Base-by-base conservation (phyloP, 139 green algal genomes). In the Chlorella sp. region DNA sequence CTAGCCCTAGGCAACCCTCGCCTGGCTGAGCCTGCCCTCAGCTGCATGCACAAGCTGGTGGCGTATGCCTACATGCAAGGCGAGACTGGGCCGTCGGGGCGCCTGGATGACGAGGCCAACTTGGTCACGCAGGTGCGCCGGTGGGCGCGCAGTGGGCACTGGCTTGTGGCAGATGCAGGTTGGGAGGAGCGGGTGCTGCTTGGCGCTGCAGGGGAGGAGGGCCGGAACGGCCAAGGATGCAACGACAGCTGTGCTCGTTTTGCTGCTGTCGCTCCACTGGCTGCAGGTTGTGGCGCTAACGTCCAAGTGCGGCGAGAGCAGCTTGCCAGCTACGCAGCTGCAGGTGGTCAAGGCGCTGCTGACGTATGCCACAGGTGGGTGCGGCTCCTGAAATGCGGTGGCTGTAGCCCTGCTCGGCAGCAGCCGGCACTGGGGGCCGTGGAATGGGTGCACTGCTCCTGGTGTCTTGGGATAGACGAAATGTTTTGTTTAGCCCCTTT, bases 11-110 rank as follows among this genome's bases (percentile, higher is more conserved):
- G 84, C 84, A 88, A 72, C 67, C 84, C 86, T 3, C 86, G 84
- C 32, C 54, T 97, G 32, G 86, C 93, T 8, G 95, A 97, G 80
- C 86, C 93, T 4, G 94, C 95, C 16, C 91, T 98, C 11, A 91
- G 90, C 40, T 96, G 92, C 83, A 85, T 98, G 73, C 96, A 98
- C 92, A 98, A 98, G 91, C 90, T 98, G 76, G 94, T 95, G 76
- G 60, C 88, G 17, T 80, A 91, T 32, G 95, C 95, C 3, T 98
- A 96, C 90, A 87, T 98, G 56, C 94, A 97, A 54, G 93, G 86
- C 11, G 92, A 96, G 85, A 90, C 89, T 48, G 83, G 86, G 14
- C 28, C 85, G 38, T 83, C 75, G 24, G 93, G 93, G 1, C 73
- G 86, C 5, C 78, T 94, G 54, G 85, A 94, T 51, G 93, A 96